Base-by-base conservation (phyloP, 306 rosid species). In the Lathyrus aphaca region DNA sequence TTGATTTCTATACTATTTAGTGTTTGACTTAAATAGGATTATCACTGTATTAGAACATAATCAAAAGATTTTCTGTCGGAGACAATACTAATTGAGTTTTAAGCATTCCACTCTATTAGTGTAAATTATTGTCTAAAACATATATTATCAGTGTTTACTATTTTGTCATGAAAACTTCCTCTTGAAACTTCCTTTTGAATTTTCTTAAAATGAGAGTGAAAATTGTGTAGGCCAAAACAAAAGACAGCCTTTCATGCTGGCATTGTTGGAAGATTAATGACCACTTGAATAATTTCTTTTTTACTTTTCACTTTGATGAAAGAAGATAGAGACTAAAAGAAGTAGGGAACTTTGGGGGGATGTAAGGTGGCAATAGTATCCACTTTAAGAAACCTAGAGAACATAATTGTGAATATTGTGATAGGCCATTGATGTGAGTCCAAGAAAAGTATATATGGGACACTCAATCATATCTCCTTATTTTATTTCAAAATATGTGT, bases 321-420 rank as follows among this genome's bases (percentile, higher is more conserved):
- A 55, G 61, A 73, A 49, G 71, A 50, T n/a, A 51, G 39, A 35
- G 2, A 71, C 62, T 35, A 45, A 64, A 49, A 15, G 37, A 8
- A 17, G 30, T 29, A 43, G 66, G 25, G 66, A 48, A 10, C 68
- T 48, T 51, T 71, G 50, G 70, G 45, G 48, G 72, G 62, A 18
- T 66, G 72, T 17, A 71, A 60, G 68, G 62, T 68, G 74, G 39
- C 67, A 65, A 66, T 45, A 66, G 32, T 53, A 49, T 76, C 75
- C 32, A 72, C 79, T 81, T 72, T 62, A 44, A 11, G 72, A 81
- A 72, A 10, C 32, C 25, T 3, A 67, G 66, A 23, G 48, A 63
- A 55, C 62, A 73, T 25, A 55, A 54, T 15, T 3, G 25, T 64
- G 76, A 30, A 48, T 54, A 60, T 65, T 40, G 19, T 5, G 9